Percentiles rank a stretch among this genome's conserved stretches.
Evolutionary conservation across 2,329 filamentous ascomycete genomes (phyloP).

Genomic region (Akanthomyces uredinophilus): DNA sequence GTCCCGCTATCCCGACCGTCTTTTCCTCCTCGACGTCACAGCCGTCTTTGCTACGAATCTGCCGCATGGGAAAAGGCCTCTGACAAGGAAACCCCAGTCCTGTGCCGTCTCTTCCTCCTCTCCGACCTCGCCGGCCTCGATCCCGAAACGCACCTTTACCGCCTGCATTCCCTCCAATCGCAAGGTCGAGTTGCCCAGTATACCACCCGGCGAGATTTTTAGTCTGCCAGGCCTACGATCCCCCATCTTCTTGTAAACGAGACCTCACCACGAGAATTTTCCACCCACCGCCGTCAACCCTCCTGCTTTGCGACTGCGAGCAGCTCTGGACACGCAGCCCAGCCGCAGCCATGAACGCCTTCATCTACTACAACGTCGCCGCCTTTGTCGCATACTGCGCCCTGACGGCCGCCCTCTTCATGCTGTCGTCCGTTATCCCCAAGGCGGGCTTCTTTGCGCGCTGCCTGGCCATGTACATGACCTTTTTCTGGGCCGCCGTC

Average conservation of each 20-base stretch:
- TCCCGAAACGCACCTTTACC: background rate
- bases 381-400: conserved; percentile 47
- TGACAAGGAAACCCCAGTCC: background rate
- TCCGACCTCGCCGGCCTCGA: background rate
- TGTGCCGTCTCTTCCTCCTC: background rate
- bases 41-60: background rate
- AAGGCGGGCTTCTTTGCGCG: conserved; percentile 65
- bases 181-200: background rate
- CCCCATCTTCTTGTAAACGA: no score
- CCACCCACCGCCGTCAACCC: background rate
- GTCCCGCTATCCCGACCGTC: background rate
- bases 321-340: conserved; percentile 3
- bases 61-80: background rate
- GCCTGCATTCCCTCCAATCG: background rate
- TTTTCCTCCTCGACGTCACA: no score
- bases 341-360: conserved; percentile 28
- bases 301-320: background rate
- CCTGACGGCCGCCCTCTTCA: conserved; percentile 54
- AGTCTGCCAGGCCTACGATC: background rate
- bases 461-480: conserved; percentile 59
- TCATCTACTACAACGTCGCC: conserved; percentile 37
- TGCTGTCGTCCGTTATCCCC: conserved; percentile 53
- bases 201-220: background rate
- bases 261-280: background rate
- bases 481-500: conserved; percentile 53